A percentile compares a stretch with the other conserved stretches of the same genome.
These are phyloP conservation scores for Pouteria glomerata DNA, from an alignment of 148 eudicot genomes.

Conservation along the genomic window DNA sequence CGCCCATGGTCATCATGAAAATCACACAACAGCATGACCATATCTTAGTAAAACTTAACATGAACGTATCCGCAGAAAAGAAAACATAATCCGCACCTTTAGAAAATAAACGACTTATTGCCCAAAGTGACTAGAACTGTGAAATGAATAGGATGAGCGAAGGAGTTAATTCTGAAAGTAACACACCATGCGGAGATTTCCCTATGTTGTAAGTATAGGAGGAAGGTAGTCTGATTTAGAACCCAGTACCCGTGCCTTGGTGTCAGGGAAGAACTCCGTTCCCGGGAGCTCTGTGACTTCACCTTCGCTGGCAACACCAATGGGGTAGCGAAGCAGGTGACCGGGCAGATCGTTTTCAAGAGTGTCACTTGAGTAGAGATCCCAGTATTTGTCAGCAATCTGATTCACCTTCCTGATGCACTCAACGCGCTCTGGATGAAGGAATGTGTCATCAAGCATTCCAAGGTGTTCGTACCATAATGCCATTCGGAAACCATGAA, in stretches of 20 bases:
- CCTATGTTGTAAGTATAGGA: constrained; percentile 72
- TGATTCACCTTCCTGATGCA: constrained; percentile 56
- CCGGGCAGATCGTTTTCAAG: constrained; percentile 68
- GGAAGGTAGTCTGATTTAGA: constrained; percentile 69
- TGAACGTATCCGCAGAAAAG: background rate
- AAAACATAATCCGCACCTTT: background rate
- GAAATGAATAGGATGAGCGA: background rate
- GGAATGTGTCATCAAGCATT: constrained; percentile 61
- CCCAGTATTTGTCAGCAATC: constrained; percentile 69
- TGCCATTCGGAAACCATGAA: constrained; percentile 78
- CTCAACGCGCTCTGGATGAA: constrained; percentile 41
- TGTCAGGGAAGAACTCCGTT: constrained; percentile 73
- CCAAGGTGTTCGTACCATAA: constrained; percentile 89
- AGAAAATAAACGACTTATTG: too few relatives aligned
- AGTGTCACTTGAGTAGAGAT: constrained; percentile 47
- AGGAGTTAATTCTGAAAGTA: background rate
- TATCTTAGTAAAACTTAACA: background rate
- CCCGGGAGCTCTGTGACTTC: constrained; percentile 58
- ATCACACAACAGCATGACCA: constrained; percentile 9
- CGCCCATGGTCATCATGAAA: too few relatives aligned
- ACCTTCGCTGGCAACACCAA: constrained; percentile 60
- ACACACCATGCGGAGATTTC: background rate
- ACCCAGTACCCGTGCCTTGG: constrained; percentile 66
- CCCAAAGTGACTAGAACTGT: too few relatives aligned
- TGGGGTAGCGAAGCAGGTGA: constrained; percentile 77